A percentile compares a stretch with the other conserved stretches of the same genome.
Conservation (phyloP, 1,139 yeast genomes). For the Candida tetrigidarum region DNA sequence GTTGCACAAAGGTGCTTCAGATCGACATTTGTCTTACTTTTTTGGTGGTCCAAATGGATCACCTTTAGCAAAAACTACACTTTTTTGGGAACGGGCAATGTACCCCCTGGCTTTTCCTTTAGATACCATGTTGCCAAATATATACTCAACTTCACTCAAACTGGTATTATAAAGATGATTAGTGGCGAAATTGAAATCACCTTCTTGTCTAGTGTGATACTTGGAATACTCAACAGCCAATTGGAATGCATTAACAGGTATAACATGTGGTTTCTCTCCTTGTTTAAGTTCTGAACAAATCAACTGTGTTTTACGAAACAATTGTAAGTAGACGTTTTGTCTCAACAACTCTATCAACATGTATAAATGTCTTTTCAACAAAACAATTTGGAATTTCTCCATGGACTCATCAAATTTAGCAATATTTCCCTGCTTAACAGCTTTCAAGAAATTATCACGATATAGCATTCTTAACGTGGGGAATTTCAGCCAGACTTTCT, state of each 20-base stretch:
- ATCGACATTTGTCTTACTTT: neutral
- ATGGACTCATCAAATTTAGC: conserved; percentile 50
- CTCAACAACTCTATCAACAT: conserved; percentile 61
- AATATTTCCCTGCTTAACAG: conserved; percentile 61
- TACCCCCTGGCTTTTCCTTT: conserved; percentile 78
- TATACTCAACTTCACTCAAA: conserved; percentile 68
- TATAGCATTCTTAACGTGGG: conserved; percentile 52
- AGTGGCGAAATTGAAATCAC: conserved; percentile 12
- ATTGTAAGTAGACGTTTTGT: conserved; percentile 52
- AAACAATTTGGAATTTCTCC: conserved; percentile 46
- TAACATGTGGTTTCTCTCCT: conserved; percentile 41
- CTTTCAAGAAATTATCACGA: conserved; percentile 46
- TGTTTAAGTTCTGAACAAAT: conserved; percentile 28
- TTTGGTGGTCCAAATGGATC: conserved; percentile 64
- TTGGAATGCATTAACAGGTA: conserved; percentile 53
- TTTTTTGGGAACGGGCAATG: conserved; percentile 69
- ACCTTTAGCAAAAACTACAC: conserved; percentile 76
- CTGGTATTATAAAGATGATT: conserved; percentile 19
- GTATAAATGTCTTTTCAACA: conserved; percentile 66
- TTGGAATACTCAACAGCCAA: conserved; percentile 48
- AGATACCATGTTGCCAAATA: conserved; percentile 68
- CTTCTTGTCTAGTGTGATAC: conserved; percentile 17
- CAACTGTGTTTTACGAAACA: conserved; percentile 53
- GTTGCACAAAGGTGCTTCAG: neutral
- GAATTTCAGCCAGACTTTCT: conserved; percentile 43